phyloP scores from a whole-genome alignment of 192 early-diverging fungal species.

The Phlyctochytrium bullatum region DNA sequence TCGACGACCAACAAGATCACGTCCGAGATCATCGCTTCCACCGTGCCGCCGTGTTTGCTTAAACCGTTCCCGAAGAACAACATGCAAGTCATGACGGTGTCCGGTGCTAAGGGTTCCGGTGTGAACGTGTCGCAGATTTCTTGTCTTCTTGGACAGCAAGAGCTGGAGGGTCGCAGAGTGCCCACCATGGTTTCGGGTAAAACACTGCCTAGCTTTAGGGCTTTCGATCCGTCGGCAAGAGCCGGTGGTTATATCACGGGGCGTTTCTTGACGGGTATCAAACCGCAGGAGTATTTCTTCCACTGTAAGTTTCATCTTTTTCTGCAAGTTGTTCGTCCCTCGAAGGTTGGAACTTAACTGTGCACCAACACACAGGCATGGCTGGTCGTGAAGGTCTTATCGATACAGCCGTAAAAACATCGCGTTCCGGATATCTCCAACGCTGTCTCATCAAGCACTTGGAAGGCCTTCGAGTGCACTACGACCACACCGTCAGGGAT shows the following conservation, averaged over 20 bases:
- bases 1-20: conserved; percentile 79
- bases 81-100: conserved; percentile 99
- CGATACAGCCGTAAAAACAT: conserved; percentile 99
- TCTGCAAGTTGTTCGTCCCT: conserved; percentile 65
- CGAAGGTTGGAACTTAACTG: conserved; percentile 65
- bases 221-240: conserved; percentile 84
- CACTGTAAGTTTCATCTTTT: conserved; percentile 39
- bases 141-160: conserved; percentile 95
- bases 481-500: conserved; percentile 97
- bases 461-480: conserved; percentile 91
- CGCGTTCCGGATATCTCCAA: conserved; percentile 97
- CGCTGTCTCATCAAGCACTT: conserved; percentile 99
- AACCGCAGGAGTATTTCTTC: conserved; percentile 77
- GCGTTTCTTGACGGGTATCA: conserved; percentile 98
- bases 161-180: conserved; percentile 95
- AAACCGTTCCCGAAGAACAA: conserved; percentile 93
- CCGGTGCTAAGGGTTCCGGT: conserved; percentile 95
- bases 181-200: conserved; percentile 98
- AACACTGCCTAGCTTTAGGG: conserved; percentile 88
- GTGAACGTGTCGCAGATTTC: conserved; percentile 98
- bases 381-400: conserved; percentile 99
- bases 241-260: conserved; percentile 96
- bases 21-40: conserved; percentile 68
- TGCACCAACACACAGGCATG: conserved; percentile 83
- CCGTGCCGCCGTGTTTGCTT: conserved; percentile 69